These are phyloP conservation scores for Akebia trifoliata DNA, from an alignment of 164 flowering plant species.

Conservation along the genomic window DNA sequence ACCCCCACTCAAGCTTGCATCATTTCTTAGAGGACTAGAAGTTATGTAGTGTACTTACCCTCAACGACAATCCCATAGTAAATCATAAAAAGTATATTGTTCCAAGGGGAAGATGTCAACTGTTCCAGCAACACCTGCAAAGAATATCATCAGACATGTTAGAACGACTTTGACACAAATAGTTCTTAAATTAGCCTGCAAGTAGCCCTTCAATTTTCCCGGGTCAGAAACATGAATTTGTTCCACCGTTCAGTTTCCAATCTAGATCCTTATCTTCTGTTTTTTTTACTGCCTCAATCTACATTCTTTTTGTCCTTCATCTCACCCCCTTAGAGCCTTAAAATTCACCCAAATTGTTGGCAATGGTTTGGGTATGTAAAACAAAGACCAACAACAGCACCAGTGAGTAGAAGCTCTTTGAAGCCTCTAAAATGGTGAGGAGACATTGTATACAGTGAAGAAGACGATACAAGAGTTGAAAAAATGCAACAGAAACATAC, in stretches of 20 bases:
- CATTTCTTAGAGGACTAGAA: background rate
- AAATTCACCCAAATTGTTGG: background rate
- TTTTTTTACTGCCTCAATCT: background rate
- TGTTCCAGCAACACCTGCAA: slow-evolving; percentile 82
- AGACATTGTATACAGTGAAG: background rate
- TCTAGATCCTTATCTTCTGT: background rate
- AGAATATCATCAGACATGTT: slow-evolving; percentile 6
- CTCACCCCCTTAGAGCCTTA: background rate
- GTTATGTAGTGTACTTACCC: slow-evolving; percentile 33
- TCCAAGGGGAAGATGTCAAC: slow-evolving; percentile 81
- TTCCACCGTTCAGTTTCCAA: background rate
- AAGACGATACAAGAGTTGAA: background rate
- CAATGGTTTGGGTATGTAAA: background rate
- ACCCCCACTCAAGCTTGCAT: background rate
- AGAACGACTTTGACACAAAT: background rate
- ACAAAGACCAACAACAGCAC: background rate
- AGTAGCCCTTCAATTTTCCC: background rate
- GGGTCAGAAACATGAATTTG: background rate
- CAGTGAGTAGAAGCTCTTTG: background rate
- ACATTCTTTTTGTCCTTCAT: background rate
- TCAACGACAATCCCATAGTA: slow-evolving; percentile 77
- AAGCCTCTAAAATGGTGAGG: background rate
- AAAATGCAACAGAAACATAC: background rate
- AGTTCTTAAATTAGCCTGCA: background rate
- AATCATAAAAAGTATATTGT: slow-evolving; percentile 69